Percentiles rank a stretch among this genome's conserved stretches.
These are phyloP conservation scores for Neurospora cerealis DNA, from an alignment of 495 filamentous ascomycete species.

Conservation along the genomic window DNA sequence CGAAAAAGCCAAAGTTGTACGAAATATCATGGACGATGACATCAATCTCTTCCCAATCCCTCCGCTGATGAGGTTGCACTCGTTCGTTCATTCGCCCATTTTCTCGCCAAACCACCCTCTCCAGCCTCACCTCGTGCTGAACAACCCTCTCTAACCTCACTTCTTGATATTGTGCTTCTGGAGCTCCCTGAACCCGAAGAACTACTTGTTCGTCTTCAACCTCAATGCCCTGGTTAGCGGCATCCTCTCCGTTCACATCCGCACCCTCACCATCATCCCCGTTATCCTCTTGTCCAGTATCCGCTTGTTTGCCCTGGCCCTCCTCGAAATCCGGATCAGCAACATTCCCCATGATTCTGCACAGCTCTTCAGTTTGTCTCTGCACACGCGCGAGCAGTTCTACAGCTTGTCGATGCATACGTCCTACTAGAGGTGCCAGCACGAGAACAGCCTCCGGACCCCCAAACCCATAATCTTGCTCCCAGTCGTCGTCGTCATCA, in stretches of 20 bases:
- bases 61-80: background rate
- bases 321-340: background rate
- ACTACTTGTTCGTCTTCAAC: background rate
- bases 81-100: background rate
- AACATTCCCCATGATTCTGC: background rate
- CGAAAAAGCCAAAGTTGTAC: background rate
- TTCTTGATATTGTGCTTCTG: background rate
- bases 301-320: background rate
- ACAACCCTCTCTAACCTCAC: background rate
- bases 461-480: background rate
- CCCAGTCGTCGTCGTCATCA: background rate
- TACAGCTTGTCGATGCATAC: too few relatives aligned
- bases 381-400: background rate
- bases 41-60: background rate
- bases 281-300: background rate
- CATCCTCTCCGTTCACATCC: background rate
- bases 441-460: background rate
- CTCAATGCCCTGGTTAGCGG: background rate
- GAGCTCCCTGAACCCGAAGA: background rate
- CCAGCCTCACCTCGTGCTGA: background rate
- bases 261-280: background rate
- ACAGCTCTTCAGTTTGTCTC: background rate
- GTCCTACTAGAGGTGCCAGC: background rate
- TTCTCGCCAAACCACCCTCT: background rate
- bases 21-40: background rate